Conservation (phyloP, 2,329 filamentous ascomycete genomes). For the Cadophora luteo-olivacea region DNA sequence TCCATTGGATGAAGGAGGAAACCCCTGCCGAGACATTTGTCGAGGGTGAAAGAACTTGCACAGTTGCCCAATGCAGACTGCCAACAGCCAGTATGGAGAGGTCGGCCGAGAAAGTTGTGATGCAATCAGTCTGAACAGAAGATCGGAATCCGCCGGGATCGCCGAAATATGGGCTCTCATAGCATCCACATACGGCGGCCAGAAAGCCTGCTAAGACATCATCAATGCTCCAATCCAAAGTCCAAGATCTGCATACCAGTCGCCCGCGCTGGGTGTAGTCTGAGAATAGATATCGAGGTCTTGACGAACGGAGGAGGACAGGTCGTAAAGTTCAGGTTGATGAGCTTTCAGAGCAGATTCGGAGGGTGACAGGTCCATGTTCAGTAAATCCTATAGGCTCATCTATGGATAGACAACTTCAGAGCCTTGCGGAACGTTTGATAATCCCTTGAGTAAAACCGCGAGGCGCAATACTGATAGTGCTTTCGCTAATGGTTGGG, state of each 20-base stretch:
- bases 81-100: background rate
- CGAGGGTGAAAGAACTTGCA: background rate
- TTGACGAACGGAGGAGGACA: background rate
- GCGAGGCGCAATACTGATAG: background rate
- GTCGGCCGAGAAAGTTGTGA: background rate
- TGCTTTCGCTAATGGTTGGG: background rate
- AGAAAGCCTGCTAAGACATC: background rate
- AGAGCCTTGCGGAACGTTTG: background rate
- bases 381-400: background rate
- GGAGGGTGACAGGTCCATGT: background rate
- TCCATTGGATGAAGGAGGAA: background rate
- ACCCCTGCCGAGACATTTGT: background rate
- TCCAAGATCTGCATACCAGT: conserved; percentile 6
- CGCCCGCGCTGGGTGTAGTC: background rate
- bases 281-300: background rate
- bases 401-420: background rate
- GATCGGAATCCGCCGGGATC: background rate
- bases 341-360: background rate
- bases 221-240: conserved; percentile 10
- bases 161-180: background rate
- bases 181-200: background rate
- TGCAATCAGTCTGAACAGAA: background rate
- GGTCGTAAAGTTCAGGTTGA: too few relatives aligned
- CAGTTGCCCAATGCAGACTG: background rate
- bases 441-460: background rate